Evolutionary conservation across 2,329 filamentous ascomycete genomes (phyloP).

Genomic region (Trichoderma sp.): DNA sequence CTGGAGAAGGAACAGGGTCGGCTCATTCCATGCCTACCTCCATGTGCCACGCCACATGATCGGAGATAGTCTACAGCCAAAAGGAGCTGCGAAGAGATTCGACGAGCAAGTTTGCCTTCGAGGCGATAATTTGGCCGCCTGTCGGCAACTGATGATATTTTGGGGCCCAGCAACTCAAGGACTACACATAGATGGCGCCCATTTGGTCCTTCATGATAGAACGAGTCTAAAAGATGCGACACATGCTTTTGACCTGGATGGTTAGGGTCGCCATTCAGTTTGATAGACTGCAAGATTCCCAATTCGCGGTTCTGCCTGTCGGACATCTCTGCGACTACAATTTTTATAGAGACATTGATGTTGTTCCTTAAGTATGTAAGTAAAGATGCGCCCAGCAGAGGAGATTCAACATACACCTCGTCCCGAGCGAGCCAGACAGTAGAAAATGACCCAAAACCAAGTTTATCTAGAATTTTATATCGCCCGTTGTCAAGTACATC

Average conservation of each 20-base stretch:
- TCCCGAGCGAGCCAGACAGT: background rate
- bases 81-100: background rate
- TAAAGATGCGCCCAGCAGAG: fast-evolving
- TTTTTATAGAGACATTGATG: background rate
- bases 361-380: too few relatives aligned
- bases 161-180: background rate
- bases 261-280: background rate
- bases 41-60: background rate
- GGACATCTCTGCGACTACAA: background rate
- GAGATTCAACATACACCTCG: background rate
- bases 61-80: background rate
- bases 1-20: background rate
- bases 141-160: background rate
- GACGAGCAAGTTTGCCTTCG: background rate
- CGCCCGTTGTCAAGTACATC: background rate
- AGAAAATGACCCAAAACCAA: background rate
- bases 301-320: background rate
- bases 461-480: background rate
- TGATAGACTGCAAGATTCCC: background rate
- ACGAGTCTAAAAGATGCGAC: background rate
- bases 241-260: background rate
- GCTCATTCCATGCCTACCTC: background rate
- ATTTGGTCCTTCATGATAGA: background rate
- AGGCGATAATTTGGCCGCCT: background rate
- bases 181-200: background rate